Evolutionary conservation across 176 grass and related monocot genomes (phyloP), one percentile per base, ranked within the genome.

Genomic region (Tuctoria greenei): DNA sequence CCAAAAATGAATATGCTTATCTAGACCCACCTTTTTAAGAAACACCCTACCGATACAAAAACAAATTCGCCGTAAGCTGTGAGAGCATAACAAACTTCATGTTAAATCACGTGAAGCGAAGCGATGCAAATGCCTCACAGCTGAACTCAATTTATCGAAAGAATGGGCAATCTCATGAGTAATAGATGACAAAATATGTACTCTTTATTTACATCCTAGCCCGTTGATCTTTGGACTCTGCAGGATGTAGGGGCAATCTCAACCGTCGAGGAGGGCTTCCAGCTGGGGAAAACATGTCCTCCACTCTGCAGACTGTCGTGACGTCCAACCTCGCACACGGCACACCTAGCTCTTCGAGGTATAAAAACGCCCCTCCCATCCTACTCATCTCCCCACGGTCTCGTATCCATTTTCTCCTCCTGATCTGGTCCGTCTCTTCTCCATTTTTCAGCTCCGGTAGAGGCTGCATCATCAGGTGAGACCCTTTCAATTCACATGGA

Each of bases 401-500:
- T 14, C 51, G 2, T 67, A 26, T 67, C 41, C 40, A 68, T 82
- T 68, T 83, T 68, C 31, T n/a, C 26, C 38, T 75, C 63, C 80
- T 47, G 35, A 20, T 43, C 5, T 39, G 62, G 27, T 83, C 80
- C 80, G 50, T 59, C 36, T 43, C 47, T 31, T 31, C 71, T 38
- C 57, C 2, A 50, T 50, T 38, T 40, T 61, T 7, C 38, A 1
- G 25, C 80, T 60, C 38, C 8, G 71, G 74, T 75, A 62, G 80
- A 57, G 49, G 25, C 71, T 43, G 26, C 49, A 17, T 47, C 61
- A 28, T 65, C 37, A 58, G 61, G 80, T 75, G 44, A 57, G 50
- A 38, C 36, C 60, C 50, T 21, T 42, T 10, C 7, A 18, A 12
- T 67, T 66, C 7, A 7, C 20, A 2, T 59, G 18, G 71, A 36